Evolutionary conservation across 176 grass and related monocot species (phyloP), one percentile per base, ranked within the genome.

Genomic region (Phyllostachys edulis): DNA sequence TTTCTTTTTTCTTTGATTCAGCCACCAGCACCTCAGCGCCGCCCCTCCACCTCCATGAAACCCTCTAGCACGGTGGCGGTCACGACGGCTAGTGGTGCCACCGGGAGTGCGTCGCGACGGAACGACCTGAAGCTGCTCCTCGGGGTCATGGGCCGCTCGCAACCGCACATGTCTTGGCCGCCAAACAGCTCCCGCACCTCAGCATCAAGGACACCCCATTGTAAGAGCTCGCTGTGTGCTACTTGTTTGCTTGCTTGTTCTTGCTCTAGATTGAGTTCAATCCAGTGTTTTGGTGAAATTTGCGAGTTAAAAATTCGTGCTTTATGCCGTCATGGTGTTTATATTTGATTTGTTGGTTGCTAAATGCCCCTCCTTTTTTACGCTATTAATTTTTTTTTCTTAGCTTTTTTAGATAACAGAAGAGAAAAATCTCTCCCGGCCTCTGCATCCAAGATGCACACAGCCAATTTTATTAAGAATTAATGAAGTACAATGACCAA

Each of bases 71-170:
- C 82, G n/a, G 72, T 63, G 18, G 26, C 56, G 52, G 37, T 21
- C 2, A 51, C 32, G 9, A 38, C 23, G 38, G 51, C 17, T 0
- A 57, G 29, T 9, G 79, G 3, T 2, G 36, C 29, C 2, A 20
- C 7, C 14, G 84, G 71, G 1, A 21, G 24, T 39, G 82, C 77
- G 9, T 75, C 79, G 9, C 69, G 90, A 34, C 63, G 86, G 78
- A 89, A 85, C 61, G 94, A 93, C 89, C 76, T 96, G 9, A 86
- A 91, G 85, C 69, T 96, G 56, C 85, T 96, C 10, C 88, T 96
- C 12, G 94, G 94, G 20, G 94, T 96, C 66, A 93, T 96, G 91
- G 90, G 26, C 91, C 94, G 59, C 94, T 96, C 50, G 91, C 88
- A 3, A 91, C 91, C 14, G 75, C 93, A 14, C 91, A 93, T 81